These are phyloP conservation scores for Mycocentrospora acerina DNA, from an alignment of 2,329 filamentous ascomycete genomes.

Conservation along the genomic window DNA sequence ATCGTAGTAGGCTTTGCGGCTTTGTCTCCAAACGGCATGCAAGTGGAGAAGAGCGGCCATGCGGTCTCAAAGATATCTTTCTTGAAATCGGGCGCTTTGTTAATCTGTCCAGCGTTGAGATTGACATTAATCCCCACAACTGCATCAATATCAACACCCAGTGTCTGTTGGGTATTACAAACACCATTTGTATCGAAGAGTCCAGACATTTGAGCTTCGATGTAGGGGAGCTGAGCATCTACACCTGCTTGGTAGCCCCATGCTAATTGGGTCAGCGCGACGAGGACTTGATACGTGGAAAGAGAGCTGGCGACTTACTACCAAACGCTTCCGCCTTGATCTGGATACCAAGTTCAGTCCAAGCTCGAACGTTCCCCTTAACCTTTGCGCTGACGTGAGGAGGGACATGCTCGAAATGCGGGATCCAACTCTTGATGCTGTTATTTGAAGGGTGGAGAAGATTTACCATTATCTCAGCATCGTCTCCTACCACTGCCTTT, in stretches of 20 bases:
- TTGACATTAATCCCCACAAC: constrained; percentile 25
- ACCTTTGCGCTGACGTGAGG: constrained; percentile 21
- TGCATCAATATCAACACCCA: constrained; percentile 15
- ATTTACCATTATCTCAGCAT: constrained; percentile 14
- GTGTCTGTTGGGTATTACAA: constrained; percentile 18
- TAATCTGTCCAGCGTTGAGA: constrained; percentile 21
- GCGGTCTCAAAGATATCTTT: constrained; percentile 21
- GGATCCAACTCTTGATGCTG: constrained; percentile 18
- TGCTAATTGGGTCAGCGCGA: constrained; percentile 5
- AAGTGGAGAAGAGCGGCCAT: constrained; percentile 23
- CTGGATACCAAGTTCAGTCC: constrained; percentile 21
- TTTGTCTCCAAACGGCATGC: constrained; percentile 18
- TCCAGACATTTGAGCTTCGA: constrained; percentile 17
- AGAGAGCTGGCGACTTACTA: constrained; percentile 6
- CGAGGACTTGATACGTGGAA: neutral
- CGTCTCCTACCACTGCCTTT: constrained; percentile 19
- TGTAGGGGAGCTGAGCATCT: constrained; percentile 22
- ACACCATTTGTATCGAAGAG: constrained; percentile 14
- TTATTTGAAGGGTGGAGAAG: constrained; percentile 15
- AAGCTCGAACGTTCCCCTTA: constrained; percentile 14
- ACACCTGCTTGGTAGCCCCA: constrained; percentile 25
- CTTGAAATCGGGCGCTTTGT: constrained; percentile 15
- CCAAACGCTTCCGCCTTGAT: constrained; percentile 23
- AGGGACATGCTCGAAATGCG: constrained; percentile 20
- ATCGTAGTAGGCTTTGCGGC: constrained; percentile 12